phyloP scores from a whole-genome alignment of 495 filamentous ascomycete genomes.

The Penicillium dipodomyicola region DNA sequence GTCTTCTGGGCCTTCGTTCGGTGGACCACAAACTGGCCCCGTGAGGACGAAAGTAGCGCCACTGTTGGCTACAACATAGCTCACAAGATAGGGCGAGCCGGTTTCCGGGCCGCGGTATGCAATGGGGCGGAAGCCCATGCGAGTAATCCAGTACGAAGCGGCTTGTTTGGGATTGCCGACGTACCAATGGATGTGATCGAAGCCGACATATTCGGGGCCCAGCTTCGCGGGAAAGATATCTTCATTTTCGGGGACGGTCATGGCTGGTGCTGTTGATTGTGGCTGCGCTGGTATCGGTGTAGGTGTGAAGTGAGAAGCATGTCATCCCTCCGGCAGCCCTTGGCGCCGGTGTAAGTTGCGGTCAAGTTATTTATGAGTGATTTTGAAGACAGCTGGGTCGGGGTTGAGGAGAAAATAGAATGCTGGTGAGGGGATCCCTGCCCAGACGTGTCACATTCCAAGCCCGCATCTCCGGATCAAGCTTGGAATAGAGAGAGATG shows the following conservation, averaged over 20 bases:
- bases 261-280: slow-evolving; percentile 4
- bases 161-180: slow-evolving; percentile 87
- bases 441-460: slow-evolving; percentile 18
- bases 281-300: not conserved
- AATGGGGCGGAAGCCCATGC: slow-evolving; percentile 68
- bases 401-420: not conserved
- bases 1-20: slow-evolving; percentile 27
- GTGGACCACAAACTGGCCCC: slow-evolving; percentile 59
- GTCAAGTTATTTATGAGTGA: slow-evolving; percentile 4
- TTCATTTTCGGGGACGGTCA: slow-evolving; percentile 18
- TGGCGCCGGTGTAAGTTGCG: not conserved
- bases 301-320: not conserved
- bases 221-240: slow-evolving; percentile 25
- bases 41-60: slow-evolving; percentile 71
- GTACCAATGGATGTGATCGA: slow-evolving; percentile 81
- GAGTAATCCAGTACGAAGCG: slow-evolving; percentile 71
- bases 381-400: slow-evolving; percentile 1
- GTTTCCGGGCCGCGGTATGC: slow-evolving; percentile 81
- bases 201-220: slow-evolving; percentile 58
- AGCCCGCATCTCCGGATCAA: slow-evolving; percentile 3
- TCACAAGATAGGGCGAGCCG: slow-evolving; percentile 65
- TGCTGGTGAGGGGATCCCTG: not conserved
- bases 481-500: not conserved
- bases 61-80: slow-evolving; percentile 69
- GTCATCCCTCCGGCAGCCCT: not conserved